A percentile compares a stretch with the other conserved stretches of the same genome.
These are phyloP conservation scores for Pichia phayaonensis DNA, from an alignment of 805 yeast species.

Conservation along the genomic window DNA sequence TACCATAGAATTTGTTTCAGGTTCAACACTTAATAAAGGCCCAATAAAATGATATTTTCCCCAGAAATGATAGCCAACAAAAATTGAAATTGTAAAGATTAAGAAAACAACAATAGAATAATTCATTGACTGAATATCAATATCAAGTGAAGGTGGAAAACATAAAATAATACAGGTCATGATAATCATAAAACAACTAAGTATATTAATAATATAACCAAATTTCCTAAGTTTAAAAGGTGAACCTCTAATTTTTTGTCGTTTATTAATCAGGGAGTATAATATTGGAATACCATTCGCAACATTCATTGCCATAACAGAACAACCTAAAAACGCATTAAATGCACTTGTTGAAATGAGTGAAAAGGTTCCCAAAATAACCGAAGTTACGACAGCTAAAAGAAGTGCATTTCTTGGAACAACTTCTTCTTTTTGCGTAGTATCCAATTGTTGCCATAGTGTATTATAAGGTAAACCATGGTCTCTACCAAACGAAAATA, in stretches of 20 bases:
- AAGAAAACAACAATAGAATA: constrained; percentile 60
- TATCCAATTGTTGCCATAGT: constrained; percentile 59
- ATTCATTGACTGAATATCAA: constrained; percentile 44
- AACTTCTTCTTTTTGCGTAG: constrained; percentile 41
- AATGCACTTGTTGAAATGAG: constrained; percentile 67
- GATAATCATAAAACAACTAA: constrained; percentile 54
- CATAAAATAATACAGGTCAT: constrained; percentile 57
- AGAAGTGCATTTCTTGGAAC: constrained; percentile 68
- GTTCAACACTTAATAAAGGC: constrained; percentile 37
- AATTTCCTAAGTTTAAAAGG: constrained; percentile 54
- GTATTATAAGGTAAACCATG: constrained; percentile 65
- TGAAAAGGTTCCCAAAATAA: constrained; percentile 54
- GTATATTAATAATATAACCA: constrained; percentile 56
- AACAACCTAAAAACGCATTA: constrained; percentile 77
- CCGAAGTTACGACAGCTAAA: constrained; percentile 55
- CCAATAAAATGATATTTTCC: constrained; percentile 58
- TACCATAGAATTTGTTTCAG: not conserved
- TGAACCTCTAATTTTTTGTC: constrained; percentile 59
- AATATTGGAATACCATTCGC: constrained; percentile 74
- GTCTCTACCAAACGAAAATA: constrained; percentile 77
- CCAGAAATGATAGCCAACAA: constrained; percentile 49
- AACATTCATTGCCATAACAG: constrained; percentile 65
- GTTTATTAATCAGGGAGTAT: constrained; percentile 49
- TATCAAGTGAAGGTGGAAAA: constrained; percentile 59
- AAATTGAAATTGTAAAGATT: constrained; percentile 38